A percentile compares a stretch with the other conserved stretches of the same genome.
Conservation (phyloP, 2,329 filamentous ascomycete species). For the Helminthosporium solani region DNA sequence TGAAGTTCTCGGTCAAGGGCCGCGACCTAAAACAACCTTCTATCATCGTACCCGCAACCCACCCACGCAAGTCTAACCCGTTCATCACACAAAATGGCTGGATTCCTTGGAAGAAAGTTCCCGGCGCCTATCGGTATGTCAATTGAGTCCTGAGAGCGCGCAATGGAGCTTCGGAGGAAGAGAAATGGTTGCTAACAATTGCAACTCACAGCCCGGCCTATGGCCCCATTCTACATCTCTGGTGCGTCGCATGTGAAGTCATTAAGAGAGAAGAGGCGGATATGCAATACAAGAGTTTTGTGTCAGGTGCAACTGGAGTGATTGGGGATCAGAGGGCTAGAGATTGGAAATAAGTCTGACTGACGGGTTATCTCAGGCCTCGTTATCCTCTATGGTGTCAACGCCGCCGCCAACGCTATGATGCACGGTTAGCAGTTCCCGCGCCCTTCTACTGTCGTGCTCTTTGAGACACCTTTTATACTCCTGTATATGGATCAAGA, state of each 20-base stretch:
- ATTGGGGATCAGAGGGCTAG: constrained; percentile 2
- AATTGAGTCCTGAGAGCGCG: constrained; percentile 9
- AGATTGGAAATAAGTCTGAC: constrained; percentile 6
- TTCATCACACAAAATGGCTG: constrained; percentile 41
- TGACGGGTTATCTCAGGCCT: constrained; percentile 58
- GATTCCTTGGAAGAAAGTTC: constrained; percentile 55
- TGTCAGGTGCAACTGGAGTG: background rate
- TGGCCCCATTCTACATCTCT: constrained; percentile 91
- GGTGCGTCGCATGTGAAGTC: constrained; percentile 62
- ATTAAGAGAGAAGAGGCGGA: background rate
- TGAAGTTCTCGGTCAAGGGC: constrained; percentile 24
- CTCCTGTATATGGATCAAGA: constrained; percentile 7
- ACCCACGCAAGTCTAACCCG: constrained; percentile 26
- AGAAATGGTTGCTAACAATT: constrained; percentile 31
- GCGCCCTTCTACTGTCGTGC: background rate
- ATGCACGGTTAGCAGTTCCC: constrained; percentile 66
- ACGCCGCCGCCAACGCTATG: constrained; percentile 75
- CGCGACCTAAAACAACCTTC: constrained; percentile 18
- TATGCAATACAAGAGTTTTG: background rate
- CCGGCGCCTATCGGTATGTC: constrained; percentile 51
- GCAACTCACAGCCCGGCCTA: constrained; percentile 70
- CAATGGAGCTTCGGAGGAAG: background rate
- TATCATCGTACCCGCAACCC: constrained; percentile 34
- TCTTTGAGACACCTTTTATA: background rate
- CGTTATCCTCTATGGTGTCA: constrained; percentile 88